phyloP scores from a whole-genome alignment of 1,139 yeast genomes.

The Blastobotrys illinoisensis region DNA sequence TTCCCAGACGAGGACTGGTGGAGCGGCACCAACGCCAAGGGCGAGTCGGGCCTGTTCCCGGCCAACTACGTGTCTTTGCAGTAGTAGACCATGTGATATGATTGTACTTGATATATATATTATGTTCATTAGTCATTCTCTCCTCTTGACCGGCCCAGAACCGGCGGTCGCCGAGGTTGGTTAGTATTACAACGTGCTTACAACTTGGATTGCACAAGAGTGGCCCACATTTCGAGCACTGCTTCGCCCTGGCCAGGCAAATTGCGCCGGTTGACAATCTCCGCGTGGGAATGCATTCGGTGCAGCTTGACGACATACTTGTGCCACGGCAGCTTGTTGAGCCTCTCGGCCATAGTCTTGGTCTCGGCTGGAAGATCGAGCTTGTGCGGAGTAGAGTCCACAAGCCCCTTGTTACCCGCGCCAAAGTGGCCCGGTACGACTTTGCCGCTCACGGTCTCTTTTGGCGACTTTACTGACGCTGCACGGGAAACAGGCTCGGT shows the following conservation, averaged over 20 bases:
- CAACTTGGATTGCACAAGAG: slow-evolving; percentile 12
- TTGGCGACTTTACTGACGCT: background rate
- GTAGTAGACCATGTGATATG: slow-evolving; percentile 18
- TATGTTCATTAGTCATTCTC: background rate
- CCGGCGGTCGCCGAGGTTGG: too few relatives aligned
- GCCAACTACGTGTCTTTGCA: slow-evolving; percentile 68
- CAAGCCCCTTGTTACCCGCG: slow-evolving; percentile 17
- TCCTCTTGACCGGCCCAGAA: too few relatives aligned
- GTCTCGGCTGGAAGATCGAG: slow-evolving; percentile 34
- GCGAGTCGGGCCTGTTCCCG: slow-evolving; percentile 84
- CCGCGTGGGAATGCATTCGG: slow-evolving; percentile 72
- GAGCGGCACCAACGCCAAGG: slow-evolving; percentile 68
- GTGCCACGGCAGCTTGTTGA: slow-evolving; percentile 62
- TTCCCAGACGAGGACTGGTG: slow-evolving; percentile 97
- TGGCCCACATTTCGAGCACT: slow-evolving; percentile 25
- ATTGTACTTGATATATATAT: background rate
- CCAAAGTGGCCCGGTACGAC: slow-evolving; percentile 9
- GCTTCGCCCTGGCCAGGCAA: slow-evolving; percentile 30
- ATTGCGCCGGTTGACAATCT: slow-evolving; percentile 42
- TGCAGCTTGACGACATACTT: slow-evolving; percentile 67
- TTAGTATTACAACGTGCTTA: background rate
- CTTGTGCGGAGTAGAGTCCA: slow-evolving; percentile 20
- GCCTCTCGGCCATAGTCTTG: slow-evolving; percentile 44
- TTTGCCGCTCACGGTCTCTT: background rate
- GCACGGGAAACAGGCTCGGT: background rate